Evolutionary conservation across 768 basidiomycete genomes (phyloP), one percentile per base, ranked within the genome.

Genomic region (Kwoniella sp.): DNA sequence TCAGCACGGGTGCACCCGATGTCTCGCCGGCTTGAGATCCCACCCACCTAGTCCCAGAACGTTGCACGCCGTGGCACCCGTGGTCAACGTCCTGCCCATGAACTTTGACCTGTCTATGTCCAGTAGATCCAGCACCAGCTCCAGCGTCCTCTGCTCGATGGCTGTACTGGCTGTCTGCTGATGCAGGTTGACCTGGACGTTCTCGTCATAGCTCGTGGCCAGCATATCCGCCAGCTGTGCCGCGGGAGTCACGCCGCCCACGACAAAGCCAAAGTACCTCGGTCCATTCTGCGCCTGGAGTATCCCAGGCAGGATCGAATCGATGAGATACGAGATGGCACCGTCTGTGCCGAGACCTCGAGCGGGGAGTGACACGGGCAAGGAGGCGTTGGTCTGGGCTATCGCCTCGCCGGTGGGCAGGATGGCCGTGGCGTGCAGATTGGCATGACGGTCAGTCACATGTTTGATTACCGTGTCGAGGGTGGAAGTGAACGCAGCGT

Each of bases 11-110:
- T 32, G 31, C 15, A 32, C 15, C 31, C 31, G 9, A 8, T 32
- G 31, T 32, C 31, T 32, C 31, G 31, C 15, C 31, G 31, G 9
- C 31, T 15, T 8, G 31, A 32, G 9, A 8, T 32, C 19, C 15
- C 22, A 57, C 59, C 52, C 47, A 76, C 75, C 73, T 0, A 79
- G 62, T 7, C 78, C 78, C 23, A 78, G 69, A 10, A 78, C 57
- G 56, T 79, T 79, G 15, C 70, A 67, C 0, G 75, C 69, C 0
- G 78, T 79, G 3, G 77, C 78, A 22, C 78, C 78, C 1, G 76
- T 77, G 0, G 77, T 78, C 22, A 79, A 45, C 0, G 76, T 76
- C 33, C 77, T 65, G 9, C 73, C 73, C 14, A 41, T 50, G 60
- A 75, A 79, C 6, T 14, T 36, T 20, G 64, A 58, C 3, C 60